A percentile compares a stretch with the other conserved stretches of the same genome.
phyloP scores from a whole-genome alignment of 768 basidiomycete genomes.

The Filobasidium floriforme region DNA sequence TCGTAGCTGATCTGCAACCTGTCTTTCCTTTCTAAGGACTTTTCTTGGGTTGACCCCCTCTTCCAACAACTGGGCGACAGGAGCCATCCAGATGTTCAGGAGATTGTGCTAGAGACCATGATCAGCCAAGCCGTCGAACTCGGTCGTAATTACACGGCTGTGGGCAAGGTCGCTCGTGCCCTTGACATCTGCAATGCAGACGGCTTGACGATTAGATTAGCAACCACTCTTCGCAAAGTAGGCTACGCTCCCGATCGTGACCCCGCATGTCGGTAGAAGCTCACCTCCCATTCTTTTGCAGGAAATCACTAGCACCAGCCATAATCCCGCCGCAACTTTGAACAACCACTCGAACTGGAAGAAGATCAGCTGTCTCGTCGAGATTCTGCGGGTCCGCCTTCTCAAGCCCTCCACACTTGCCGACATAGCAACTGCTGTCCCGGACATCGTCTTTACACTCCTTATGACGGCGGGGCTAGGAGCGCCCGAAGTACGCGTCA shows the following conservation, averaged over 20 bases:
- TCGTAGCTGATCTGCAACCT: neutral
- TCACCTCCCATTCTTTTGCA: neutral
- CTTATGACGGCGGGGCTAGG: slow-evolving; percentile 15
- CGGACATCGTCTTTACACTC: slow-evolving; percentile 11
- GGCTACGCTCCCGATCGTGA: neutral
- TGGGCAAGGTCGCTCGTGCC: slow-evolving; percentile 11
- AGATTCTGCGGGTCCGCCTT: slow-evolving; percentile 9
- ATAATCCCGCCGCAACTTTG: slow-evolving; percentile 9
- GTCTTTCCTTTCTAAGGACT: neutral
- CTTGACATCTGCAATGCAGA: slow-evolving; percentile 12
- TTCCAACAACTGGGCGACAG: slow-evolving; percentile 13
- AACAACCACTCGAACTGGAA: slow-evolving; percentile 12
- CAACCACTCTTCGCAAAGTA: slow-evolving; percentile 15
- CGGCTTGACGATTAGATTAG: slow-evolving; percentile 13
- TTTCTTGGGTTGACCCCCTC: slow-evolving; percentile 19
- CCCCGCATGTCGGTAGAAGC: neutral
- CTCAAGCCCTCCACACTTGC: slow-evolving; percentile 9
- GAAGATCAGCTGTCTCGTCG: slow-evolving; percentile 11
- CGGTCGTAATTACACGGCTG: neutral
- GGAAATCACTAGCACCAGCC: slow-evolving; percentile 17
- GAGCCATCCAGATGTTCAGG: slow-evolving; percentile 14
- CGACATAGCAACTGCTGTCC: slow-evolving; percentile 12
- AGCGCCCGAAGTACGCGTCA: slow-evolving; percentile 8
- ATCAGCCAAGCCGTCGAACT: slow-evolving; percentile 9
- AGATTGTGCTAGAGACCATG: slow-evolving; percentile 11